Percentiles rank a stretch among this genome's conserved stretches.
These are phyloP conservation scores for Capniomyces stellatus DNA, from an alignment of 371 early-diverging fungal genomes.

Conservation along the genomic window DNA sequence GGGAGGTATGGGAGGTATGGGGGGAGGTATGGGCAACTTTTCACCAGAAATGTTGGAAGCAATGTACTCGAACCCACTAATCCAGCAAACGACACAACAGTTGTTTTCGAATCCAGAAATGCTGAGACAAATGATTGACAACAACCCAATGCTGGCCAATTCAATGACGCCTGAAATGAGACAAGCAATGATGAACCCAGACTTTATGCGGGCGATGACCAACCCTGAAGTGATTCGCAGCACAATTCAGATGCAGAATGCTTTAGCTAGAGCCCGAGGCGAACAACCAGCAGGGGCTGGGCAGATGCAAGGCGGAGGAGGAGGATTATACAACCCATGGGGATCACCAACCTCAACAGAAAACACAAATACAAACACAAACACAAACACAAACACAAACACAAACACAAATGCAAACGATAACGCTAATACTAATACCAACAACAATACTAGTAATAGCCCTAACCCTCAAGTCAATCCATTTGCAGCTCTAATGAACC, in stretches of 20 bases:
- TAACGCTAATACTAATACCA: constrained; percentile 3
- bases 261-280: constrained; percentile 14
- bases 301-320: constrained; percentile 15
- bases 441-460: neutral
- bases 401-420: constrained; percentile 5
- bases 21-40: constrained; percentile 34
- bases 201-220: constrained; percentile 66
- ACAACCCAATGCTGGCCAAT: constrained; percentile 57
- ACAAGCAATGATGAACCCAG: constrained; percentile 53
- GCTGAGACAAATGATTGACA: constrained; percentile 57
- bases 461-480: constrained; percentile 33
- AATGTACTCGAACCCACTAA: constrained; percentile 68
- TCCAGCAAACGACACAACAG: constrained; percentile 57
- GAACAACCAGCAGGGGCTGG: constrained; percentile 16
- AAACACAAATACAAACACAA: constrained; percentile 2
- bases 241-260: constrained; percentile 52
- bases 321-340: constrained; percentile 25
- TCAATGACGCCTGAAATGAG: constrained; percentile 73
- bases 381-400: constrained; percentile 4
- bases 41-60: constrained; percentile 47
- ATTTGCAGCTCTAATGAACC: constrained; percentile 35
- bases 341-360: constrained; percentile 10
- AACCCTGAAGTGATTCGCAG: constrained; percentile 65
- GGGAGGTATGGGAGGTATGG: constrained; percentile 29
- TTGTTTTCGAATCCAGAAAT: constrained; percentile 67